Conservation (phyloP, 177 flowering plant species). For the Vitis hybrid region DNA sequence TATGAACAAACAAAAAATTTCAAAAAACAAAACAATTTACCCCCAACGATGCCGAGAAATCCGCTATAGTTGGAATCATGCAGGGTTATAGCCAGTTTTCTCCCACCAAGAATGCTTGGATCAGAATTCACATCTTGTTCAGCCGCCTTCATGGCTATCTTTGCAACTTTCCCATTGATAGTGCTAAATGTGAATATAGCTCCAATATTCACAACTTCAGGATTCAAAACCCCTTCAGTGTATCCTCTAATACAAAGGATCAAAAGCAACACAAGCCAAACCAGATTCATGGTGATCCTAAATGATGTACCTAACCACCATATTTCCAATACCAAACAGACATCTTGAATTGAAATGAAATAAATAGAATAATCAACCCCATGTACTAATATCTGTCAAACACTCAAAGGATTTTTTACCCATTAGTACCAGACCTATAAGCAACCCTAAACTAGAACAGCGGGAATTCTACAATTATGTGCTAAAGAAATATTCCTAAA, state of each 20-base stretch:
- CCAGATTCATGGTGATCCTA: conserved; percentile 30
- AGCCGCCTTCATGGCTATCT: conserved; percentile 73
- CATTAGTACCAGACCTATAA: not conserved
- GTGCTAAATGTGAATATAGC: conserved; percentile 51
- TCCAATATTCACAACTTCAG: conserved; percentile 51
- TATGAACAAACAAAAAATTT: conserved; percentile 2
- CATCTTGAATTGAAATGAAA: not conserved
- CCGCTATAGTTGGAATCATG: conserved; percentile 68
- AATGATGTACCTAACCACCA: not conserved
- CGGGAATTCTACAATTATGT: not conserved
- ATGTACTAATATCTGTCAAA: not conserved
- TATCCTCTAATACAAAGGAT: conserved; percentile 19
- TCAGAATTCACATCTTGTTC: conserved; percentile 69
- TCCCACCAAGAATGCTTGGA: conserved; percentile 60
- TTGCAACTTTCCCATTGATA: conserved; percentile 57
- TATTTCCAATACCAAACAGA: not conserved
- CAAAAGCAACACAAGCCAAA: conserved; percentile 20
- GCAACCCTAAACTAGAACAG: not conserved
- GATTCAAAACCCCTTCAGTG: conserved; percentile 23
- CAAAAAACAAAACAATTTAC: conserved; percentile 20
- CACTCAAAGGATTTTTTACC: not conserved
- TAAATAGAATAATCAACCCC: not conserved
- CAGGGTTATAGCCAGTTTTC: conserved; percentile 43
- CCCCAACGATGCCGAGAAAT: conserved; percentile 56
- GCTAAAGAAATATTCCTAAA: not conserved